Evolutionary conservation across 1,284 basidiomycete genomes (phyloP).

Genomic region (Cystobasidiaceae sp.): DNA sequence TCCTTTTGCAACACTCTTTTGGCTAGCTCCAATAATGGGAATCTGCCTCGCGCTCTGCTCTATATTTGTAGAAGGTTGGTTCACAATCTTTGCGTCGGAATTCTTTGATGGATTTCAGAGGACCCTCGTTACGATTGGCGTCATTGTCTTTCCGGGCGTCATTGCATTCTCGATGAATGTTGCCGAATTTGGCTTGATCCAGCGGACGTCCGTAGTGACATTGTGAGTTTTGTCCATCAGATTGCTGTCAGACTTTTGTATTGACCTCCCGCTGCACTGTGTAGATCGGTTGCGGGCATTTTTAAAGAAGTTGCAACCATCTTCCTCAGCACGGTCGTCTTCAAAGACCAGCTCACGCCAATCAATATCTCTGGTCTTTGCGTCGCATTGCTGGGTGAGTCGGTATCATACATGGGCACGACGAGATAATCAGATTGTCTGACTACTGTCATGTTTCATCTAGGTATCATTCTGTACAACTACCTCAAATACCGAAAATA

Average conservation of each 20-base stretch:
- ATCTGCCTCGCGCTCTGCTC: conserved; percentile 66
- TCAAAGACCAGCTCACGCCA: conserved; percentile 84
- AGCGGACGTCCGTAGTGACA: conserved; percentile 88
- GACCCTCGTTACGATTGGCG: conserved; percentile 58
- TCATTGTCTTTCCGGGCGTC: conserved; percentile 68
- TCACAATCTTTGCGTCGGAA: conserved; percentile 57
- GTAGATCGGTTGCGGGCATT: conserved; percentile 81
- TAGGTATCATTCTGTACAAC: conserved; percentile 33
- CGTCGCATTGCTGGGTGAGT: conserved; percentile 72
- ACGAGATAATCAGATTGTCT: too few species aligned
- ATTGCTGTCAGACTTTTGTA: neutral
- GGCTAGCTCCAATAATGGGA: conserved; percentile 87
- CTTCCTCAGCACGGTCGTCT: conserved; percentile 81
- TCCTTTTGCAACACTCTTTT: conserved; percentile 88
- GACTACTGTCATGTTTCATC: too few species aligned
- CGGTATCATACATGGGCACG: too few species aligned
- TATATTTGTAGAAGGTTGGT: conserved; percentile 71
- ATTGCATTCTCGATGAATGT: conserved; percentile 93
- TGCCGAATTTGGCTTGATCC: conserved; percentile 94
- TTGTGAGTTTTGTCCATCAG: too few species aligned
- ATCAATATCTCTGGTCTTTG: conserved; percentile 84
- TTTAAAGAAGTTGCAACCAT: conserved; percentile 98
- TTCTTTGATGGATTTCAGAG: conserved; percentile 61
- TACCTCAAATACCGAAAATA: conserved; percentile 30
- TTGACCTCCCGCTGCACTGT: neutral